Evolutionary conservation across 495 filamentous ascomycete species (phyloP).

Genomic region (Daldinia childiae): DNA sequence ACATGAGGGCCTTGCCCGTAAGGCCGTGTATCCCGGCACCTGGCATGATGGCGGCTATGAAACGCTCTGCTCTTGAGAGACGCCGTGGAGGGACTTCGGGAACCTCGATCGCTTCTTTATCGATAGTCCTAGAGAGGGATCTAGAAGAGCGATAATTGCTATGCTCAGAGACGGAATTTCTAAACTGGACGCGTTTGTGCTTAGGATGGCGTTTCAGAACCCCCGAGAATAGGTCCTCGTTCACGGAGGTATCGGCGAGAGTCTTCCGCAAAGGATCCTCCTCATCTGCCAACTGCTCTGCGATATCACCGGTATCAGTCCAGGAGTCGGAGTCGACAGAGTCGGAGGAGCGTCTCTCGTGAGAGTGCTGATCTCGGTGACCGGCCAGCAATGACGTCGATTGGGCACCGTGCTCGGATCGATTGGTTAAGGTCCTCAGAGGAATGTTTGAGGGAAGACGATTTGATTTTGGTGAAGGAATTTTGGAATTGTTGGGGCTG

Average conservation of each 20-base stretch:
- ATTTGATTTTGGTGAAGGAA: conserved; percentile 61
- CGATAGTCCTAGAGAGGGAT: conserved; percentile 58
- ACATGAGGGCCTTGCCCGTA: conserved; percentile 95
- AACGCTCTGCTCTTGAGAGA: conserved; percentile 70
- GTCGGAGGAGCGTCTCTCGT: conserved; percentile 65
- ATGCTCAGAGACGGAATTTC: conserved; percentile 48
- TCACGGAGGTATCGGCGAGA: conserved; percentile 66
- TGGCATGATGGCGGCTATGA: conserved; percentile 85
- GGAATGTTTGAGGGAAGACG: conserved; percentile 71
- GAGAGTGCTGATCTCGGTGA: conserved; percentile 49
- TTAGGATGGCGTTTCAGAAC: conserved; percentile 54
- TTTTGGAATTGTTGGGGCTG: conserved; percentile 66
- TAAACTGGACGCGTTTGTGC: conserved; percentile 60
- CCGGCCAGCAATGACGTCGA: conserved; percentile 55
- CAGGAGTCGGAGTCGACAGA: conserved; percentile 78
- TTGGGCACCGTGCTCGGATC: conserved; percentile 46
- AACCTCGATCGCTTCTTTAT: conserved; percentile 85
- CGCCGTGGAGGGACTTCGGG: conserved; percentile 71
- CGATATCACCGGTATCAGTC: conserved; percentile 93
- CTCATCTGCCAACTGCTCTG: conserved; percentile 83
- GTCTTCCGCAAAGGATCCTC: conserved; percentile 79
- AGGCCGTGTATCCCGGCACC: conserved; percentile 85
- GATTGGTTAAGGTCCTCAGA: conserved; percentile 63
- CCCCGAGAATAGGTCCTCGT: conserved; percentile 64
- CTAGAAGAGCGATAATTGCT: conserved; percentile 36